phyloP scores from a whole-genome alignment of 2,329 filamentous ascomycete genomes.

The Lecanosticta acicola region DNA sequence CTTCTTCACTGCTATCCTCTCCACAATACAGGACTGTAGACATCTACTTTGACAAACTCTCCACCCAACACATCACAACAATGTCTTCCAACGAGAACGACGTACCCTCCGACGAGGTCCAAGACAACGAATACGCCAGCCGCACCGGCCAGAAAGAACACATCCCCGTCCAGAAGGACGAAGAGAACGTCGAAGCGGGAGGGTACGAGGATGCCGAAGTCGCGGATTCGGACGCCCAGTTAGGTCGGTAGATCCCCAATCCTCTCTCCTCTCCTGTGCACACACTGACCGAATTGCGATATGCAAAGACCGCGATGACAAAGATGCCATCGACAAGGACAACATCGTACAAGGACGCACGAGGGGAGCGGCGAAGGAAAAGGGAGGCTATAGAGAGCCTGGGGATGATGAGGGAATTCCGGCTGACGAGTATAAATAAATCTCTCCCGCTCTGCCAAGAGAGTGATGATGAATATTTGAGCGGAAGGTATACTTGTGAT shows the following conservation, averaged over 20 bases:
- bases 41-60: too few relatives aligned
- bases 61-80: too few relatives aligned
- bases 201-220: constrained; percentile 39
- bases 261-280: not conserved
- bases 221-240: constrained; percentile 44
- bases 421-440: constrained; percentile 14
- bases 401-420: constrained; percentile 45
- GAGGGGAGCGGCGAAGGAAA: constrained; percentile 42
- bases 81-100: constrained; percentile 18
- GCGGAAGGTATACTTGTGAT: too few relatives aligned
- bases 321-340: constrained; percentile 43
- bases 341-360: constrained; percentile 47
- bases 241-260: constrained; percentile 36
- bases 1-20: too few relatives aligned
- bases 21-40: too few relatives aligned
- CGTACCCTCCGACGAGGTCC: constrained; percentile 32
- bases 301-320: constrained; percentile 47
- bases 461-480: too few relatives aligned
- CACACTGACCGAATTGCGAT: not conserved
- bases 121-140: constrained; percentile 43
- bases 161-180: constrained; percentile 45
- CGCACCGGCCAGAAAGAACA: constrained; percentile 44
- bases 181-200: constrained; percentile 43
- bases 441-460: too few relatives aligned
- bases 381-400: constrained; percentile 46